These are phyloP conservation scores for Aurinia saxatilis DNA, from an alignment of 345 rosid species.

Conservation along the genomic window DNA sequence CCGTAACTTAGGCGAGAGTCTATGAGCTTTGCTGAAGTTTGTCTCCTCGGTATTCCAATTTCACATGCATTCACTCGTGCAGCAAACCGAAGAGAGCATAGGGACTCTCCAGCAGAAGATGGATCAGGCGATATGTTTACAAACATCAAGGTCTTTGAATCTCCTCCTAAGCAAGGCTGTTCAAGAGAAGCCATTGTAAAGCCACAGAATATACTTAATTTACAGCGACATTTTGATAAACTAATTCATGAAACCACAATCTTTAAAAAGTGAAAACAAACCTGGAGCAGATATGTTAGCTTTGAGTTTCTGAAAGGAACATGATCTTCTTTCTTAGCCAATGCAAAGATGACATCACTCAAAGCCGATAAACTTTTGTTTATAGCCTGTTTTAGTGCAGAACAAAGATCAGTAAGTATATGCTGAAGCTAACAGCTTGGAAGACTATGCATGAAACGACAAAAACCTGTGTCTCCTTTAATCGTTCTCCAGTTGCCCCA, in stretches of 20 bases:
- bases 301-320: no score
- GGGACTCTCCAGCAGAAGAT: constrained; percentile 53
- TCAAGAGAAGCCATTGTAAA: neutral
- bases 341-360: no score
- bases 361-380: no score
- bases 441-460: no score
- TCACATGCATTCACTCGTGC: constrained; percentile 75
- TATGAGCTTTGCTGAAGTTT: neutral
- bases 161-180: constrained; percentile 83
- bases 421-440: no score
- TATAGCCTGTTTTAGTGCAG: no score
- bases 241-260: neutral
- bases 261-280: neutral
- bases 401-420: no score
- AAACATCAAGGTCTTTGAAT: constrained; percentile 71
- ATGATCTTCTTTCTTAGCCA: no score
- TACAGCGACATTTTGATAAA: neutral
- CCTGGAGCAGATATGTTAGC: no score
- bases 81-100: constrained; percentile 74
- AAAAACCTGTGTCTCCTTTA: no score
- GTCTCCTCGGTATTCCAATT: constrained; percentile 44
- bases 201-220: neutral
- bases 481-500: no score
- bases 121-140: constrained; percentile 69
- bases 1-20: constrained; percentile 36